A percentile compares a stretch with the other conserved stretches of the same genome.
Evolutionary conservation across 805 yeast species (phyloP).

Genomic region (Candida golubevii): DNA sequence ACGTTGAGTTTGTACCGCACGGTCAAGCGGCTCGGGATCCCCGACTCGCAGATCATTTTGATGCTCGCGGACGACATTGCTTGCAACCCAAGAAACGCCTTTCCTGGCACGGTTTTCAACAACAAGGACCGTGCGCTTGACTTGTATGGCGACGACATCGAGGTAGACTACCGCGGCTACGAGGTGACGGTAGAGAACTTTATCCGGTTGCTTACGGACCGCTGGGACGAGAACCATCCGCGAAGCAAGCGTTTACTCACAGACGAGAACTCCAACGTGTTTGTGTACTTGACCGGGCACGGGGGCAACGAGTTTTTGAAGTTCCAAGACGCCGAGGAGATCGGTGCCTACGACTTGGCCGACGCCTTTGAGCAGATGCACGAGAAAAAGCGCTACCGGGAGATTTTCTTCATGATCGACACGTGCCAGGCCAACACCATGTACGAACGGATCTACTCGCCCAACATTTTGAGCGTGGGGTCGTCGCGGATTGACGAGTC

Average conservation of each 20-base stretch:
- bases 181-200: conserved; percentile 98
- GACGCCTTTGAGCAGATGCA: conserved; percentile 97
- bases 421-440: conserved; percentile 98
- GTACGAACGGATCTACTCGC: conserved; percentile 89
- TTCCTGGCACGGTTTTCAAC: conserved; percentile 94
- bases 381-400: conserved; percentile 91
- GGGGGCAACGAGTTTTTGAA: conserved; percentile 97
- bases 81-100: conserved; percentile 92
- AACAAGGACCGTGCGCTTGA: conserved; percentile 90
- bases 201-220: conserved; percentile 84
- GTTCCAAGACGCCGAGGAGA: conserved; percentile 98
- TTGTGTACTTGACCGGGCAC: conserved; percentile 95
- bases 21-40: conserved; percentile 92
- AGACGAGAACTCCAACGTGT: conserved; percentile 90
- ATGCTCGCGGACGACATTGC: conserved; percentile 98
- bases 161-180: conserved; percentile 95
- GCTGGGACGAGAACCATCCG: conserved; percentile 95
- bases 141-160: conserved; percentile 89
- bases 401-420: conserved; percentile 95
- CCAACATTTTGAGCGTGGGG: conserved; percentile 89
- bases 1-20: conserved; percentile 92
- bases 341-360: conserved; percentile 91
- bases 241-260: conserved; percentile 85
- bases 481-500: conserved; percentile 84
- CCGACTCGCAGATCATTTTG: conserved; percentile 93